A percentile compares a stretch with the other conserved stretches of the same genome.
These are phyloP conservation scores for Colletotrichum sp. DNA, from an alignment of 2,329 filamentous ascomycete species.

Conservation along the genomic window DNA sequence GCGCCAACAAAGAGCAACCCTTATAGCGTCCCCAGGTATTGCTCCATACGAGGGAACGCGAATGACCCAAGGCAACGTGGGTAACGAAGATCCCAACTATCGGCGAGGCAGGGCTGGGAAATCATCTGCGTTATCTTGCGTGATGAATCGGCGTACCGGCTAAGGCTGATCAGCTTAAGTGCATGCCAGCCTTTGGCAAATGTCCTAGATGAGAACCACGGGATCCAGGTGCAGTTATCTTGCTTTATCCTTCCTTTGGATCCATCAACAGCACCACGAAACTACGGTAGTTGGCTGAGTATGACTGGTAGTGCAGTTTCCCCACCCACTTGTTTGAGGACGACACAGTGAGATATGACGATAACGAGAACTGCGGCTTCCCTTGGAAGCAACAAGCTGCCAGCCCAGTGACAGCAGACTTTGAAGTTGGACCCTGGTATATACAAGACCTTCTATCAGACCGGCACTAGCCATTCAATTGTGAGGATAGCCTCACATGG, in stretches of 20 bases:
- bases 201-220: neutral
- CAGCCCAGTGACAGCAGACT: neutral
- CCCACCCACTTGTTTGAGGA: neutral
- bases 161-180: neutral
- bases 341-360: neutral
- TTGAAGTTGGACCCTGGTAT: neutral
- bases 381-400: neutral
- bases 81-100: neutral
- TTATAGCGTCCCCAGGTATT: neutral
- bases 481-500: neutral
- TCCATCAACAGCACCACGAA: neutral
- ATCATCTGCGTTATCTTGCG: neutral
- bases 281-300: neutral
- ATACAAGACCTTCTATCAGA: neutral
- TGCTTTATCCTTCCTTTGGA: neutral
- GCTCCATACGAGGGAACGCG: neutral
- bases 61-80: neutral
- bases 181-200: neutral
- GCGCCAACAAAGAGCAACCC: neutral
- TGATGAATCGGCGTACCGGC: neutral
- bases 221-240: neutral
- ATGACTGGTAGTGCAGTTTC: neutral
- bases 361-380: neutral
- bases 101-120: neutral
- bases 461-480: neutral